Conservation (phyloP, 176 grass and related monocot genomes). For the Juncus inflexus region DNA sequence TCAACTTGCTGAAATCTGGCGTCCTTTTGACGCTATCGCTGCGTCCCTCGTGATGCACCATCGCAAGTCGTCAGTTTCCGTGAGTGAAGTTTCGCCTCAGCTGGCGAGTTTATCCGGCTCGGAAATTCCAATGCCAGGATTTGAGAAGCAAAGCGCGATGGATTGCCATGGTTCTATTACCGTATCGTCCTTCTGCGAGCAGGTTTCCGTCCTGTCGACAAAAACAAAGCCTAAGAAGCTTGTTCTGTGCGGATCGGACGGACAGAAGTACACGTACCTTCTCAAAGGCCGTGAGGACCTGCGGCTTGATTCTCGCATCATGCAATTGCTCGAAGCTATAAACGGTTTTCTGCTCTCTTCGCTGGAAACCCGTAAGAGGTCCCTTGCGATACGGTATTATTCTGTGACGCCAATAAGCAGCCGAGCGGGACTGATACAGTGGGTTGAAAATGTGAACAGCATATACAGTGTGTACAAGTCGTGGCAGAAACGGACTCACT, state of each 20-base stretch:
- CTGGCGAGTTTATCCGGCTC: slow-evolving; percentile 66
- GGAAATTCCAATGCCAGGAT: slow-evolving; percentile 99
- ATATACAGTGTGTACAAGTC: slow-evolving; percentile 97
- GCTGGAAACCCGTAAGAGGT: slow-evolving; percentile 49
- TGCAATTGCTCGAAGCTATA: slow-evolving; percentile 90
- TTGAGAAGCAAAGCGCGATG: slow-evolving; percentile 82
- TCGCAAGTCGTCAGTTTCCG: slow-evolving; percentile 67
- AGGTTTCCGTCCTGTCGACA: slow-evolving; percentile 84
- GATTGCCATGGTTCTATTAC: slow-evolving; percentile 54
- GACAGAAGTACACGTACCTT: slow-evolving; percentile 93
- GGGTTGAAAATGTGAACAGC: slow-evolving; percentile 94
- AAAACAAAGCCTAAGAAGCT: slow-evolving; percentile 98
- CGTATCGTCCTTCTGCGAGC: slow-evolving; percentile 74
- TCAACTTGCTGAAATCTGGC: slow-evolving; percentile 75
- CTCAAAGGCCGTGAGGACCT: slow-evolving; percentile 95
- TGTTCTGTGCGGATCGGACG: slow-evolving; percentile 79
- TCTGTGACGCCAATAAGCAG: slow-evolving; percentile 93
- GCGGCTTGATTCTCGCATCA: slow-evolving; percentile 93
- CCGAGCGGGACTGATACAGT: slow-evolving; percentile 88
- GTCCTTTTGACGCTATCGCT: slow-evolving; percentile 72
- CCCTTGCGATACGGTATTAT: slow-evolving; percentile 73
- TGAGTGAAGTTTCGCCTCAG: slow-evolving; percentile 86
- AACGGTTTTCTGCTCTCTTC: slow-evolving; percentile 70
- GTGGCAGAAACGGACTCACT: slow-evolving; percentile 77
- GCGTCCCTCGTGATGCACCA: slow-evolving; percentile 79